A percentile compares a stretch with the other conserved stretches of the same genome.
Evolutionary conservation across 1,284 basidiomycete species (phyloP).

Genomic region (Melanopsichium pennsylvanicum): DNA sequence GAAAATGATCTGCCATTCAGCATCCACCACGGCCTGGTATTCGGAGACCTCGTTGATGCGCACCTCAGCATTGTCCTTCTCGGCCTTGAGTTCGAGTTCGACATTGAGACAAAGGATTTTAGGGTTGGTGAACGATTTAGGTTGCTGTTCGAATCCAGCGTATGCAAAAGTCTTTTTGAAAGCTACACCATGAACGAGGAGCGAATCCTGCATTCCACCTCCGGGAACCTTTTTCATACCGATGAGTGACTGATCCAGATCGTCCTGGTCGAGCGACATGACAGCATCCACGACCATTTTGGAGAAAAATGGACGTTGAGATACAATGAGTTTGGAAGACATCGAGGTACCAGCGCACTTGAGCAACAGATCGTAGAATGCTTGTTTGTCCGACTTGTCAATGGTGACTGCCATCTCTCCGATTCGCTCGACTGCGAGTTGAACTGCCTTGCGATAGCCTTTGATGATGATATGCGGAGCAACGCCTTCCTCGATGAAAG

Average conservation of each 20-base stretch:
- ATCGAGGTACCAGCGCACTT: conserved; percentile 98
- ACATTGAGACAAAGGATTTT: conserved; percentile 95
- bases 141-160: conserved; percentile 98
- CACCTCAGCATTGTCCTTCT: conserved; percentile 99
- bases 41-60: conserved; percentile 85
- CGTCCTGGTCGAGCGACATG: conserved; percentile 78
- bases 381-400: conserved; percentile 88
- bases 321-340: conserved; percentile 99
- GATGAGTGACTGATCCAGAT: conserved; percentile 94
- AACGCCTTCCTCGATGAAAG: conserved; percentile 95
- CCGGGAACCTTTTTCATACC: conserved; percentile 99
- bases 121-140: conserved; percentile 88
- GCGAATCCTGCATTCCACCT: conserved; percentile 96
- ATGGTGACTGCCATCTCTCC: conserved; percentile 88
- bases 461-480: conserved; percentile 98
- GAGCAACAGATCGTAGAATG: conserved; percentile 89
- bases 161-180: conserved; percentile 99
- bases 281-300: conserved; percentile 99
- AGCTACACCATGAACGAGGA: conserved; percentile 84
- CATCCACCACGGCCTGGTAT: conserved; percentile 98
- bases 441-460: conserved; percentile 86
- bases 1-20: conserved; percentile 99
- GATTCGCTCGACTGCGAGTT: conserved; percentile 84
- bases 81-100: conserved; percentile 97
- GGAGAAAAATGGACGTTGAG: conserved; percentile 98